Evolutionary conservation across 2,329 filamentous ascomycete species (phyloP), one percentile per base, ranked within the genome.

Genomic region (Aspergillus niger): DNA sequence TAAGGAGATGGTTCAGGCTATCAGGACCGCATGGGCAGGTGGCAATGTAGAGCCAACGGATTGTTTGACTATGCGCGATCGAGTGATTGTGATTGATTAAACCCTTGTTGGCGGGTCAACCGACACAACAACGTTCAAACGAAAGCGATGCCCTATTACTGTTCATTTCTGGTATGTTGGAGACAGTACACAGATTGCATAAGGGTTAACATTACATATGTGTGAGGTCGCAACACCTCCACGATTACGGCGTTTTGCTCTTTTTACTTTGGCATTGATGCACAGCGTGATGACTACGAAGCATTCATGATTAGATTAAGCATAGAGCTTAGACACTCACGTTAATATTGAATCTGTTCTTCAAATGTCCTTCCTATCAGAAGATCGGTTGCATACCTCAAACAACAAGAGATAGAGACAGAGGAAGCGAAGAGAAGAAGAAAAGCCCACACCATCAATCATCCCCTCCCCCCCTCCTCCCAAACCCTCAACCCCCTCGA

Each of bases 1-100:
- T 8, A 72, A 71, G 72, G 57, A 63, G 2, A 63, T 58, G 26
- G 69, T 78, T 0, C 64, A 70, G 32, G 58, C 63, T 0, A 67
- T 78, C 10, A 73, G 67, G 52, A 61, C 64, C 20, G 58, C 67
- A 5, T 78, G 76, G 75, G 65, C 70, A 55, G 75, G 71, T n/a
- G 52, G 38, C 8, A 43, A 62, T 38, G 24, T 30, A 13, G 4
- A 30, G 22, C 24, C 44, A 24, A 32, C 36, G 24, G 15, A 26
- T 24, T 49, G 22, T 10, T 24, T 49, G 15, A 26, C 44, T 17
- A 30, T 49, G 44, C 44, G 44, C 15, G 26, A 17, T 49, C 44
- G 44, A 49, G 20, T 44, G 17, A 20, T 43, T 36, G 32, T 36
- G 32, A 36, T n/a, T 43, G 39, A 20, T 8, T 43, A 17, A 43